Base-by-base conservation (phyloP, 345 rosid genomes). In the Salix viminalis region DNA sequence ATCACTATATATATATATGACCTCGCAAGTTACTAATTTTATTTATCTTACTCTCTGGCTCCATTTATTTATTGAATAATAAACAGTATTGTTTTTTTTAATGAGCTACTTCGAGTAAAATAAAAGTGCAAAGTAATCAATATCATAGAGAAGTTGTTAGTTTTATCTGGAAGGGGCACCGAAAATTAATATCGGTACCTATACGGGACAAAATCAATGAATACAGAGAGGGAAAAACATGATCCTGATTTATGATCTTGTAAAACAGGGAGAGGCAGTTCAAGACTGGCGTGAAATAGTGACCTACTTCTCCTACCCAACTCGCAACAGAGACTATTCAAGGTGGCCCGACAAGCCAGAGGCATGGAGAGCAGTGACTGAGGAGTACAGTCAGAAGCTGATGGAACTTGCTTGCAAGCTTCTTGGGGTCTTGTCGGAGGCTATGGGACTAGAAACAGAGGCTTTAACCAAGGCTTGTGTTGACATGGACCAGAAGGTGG, bases 311-410 rank as follows among this genome's bases (percentile, higher is more conserved):
- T 96, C 99, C 24, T 96, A 89, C 80, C 99, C 99, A 48, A 15
- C 84, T 2, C 82, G 83, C 50, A 82, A 14, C 91, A 80, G 98
- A 52, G 99, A 93, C 85, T 91, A 93, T 73, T 90, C 97, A 2
- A 72, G 98, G 82, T 96, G 99, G 98, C 99, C 99, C 2, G 86
- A 90, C 84, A 92, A 91, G 91, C 99, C 98, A 0, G 96, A 90
- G 70, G 96, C 88, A 0, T 96, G 99, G 99, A 85, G 26, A 6
- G 83, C 78, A 16, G 88, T 80, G 79, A 95, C 97, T 3, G 76
- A 87, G 76, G 86, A 89, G 72, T 95, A 95, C 79, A 90, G 97
- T 36, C 92, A 89, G 64, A 86, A 66, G 85, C 79, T 93, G 26
- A 92, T 91, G 96, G 85, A 84, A 7, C 85, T 95, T 14, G 97